Evolutionary conservation across 2,329 filamentous ascomycete genomes (phyloP), one percentile per base, ranked within the genome.

Genomic region (Epichloe scottii): DNA sequence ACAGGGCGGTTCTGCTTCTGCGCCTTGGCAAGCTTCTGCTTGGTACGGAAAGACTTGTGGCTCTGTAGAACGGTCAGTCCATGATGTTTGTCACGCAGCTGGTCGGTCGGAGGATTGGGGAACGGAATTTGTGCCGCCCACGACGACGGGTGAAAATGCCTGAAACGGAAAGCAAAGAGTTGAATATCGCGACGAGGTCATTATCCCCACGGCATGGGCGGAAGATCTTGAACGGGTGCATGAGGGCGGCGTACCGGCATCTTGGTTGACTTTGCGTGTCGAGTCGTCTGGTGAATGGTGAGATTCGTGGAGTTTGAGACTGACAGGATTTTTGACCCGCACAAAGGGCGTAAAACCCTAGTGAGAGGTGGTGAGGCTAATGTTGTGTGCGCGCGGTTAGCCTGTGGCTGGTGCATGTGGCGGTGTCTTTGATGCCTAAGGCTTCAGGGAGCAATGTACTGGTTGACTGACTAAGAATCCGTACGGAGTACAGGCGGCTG

Each of bases 1-100:
- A 98, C 96, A 66, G 93, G 93, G 74, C 93, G 87, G 86, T 98
- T 98, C 82, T 97, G 91, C 85, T 95, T 97, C 83, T 97, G 91
- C 73, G 93, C 93, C 83, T 91, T 96, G 72, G 93, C 93, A 80
- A 98, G 89, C 93, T 98, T 98, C 78, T 94, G 87, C 90, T 98
- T 98, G 78, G 90, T 96, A 75, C 90, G 87, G 89, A 98, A 98
- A 73, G 90, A 88, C 86, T 98, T 98, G 81, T 98, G 89, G 85
- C 86, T 91, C 91, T 97, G 73, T 41, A 56, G 37, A 56, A 51
- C 21, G 33, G 46, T 52, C 46, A 52, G 51, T 53, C n/a, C 38
- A 34, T 53, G 23, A 21, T 43, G 41, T 33, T 23, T 10, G 14
- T 48, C 26, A 39, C 46, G 10, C 19, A 15, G 21, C 23, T 35